A percentile compares a stretch with the other conserved stretches of the same genome.
These are phyloP conservation scores for Populus hybrid DNA, from an alignment of 441 rosid genomes.

Conservation along the genomic window DNA sequence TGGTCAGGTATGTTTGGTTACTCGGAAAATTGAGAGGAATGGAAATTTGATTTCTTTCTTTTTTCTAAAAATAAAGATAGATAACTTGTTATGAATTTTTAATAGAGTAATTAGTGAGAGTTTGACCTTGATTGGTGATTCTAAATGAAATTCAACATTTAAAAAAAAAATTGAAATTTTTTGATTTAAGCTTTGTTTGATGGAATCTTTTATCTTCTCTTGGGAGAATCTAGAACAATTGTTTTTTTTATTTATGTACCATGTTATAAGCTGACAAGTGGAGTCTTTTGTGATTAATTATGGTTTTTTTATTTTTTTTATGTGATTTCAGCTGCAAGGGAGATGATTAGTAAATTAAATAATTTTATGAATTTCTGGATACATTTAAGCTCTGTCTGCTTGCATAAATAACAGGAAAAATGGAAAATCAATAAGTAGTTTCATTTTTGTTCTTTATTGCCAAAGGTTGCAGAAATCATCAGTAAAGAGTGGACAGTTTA, in stretches of 20 bases:
- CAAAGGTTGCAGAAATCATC: not conserved
- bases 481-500: not conserved
- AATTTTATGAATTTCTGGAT: not conserved
- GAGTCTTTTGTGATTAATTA: not conserved
- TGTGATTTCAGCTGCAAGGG: not conserved
- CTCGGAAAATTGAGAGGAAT: constrained; percentile 2
- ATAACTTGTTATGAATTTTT: not conserved
- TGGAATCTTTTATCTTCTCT: not conserved
- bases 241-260: not conserved
- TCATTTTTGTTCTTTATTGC: not conserved
- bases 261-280: not conserved
- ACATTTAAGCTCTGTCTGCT: not conserved
- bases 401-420: not conserved
- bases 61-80: not conserved
- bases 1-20: constrained; percentile 56
- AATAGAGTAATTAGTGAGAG: not conserved
- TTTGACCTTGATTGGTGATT: not conserved
- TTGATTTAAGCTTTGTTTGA: not conserved
- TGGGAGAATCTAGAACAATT: not conserved
- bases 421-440: not conserved
- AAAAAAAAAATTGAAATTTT: not conserved
- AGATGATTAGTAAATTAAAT: not conserved
- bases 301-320: too few species aligned
- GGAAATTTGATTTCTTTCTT: not conserved
- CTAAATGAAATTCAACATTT: not conserved